These are phyloP conservation scores for thale cress (Arabidopsis thaliana) DNA, from an alignment of 345 rosid species.

Conservation along the genomic window TAIR10.1 NC_003070.9:30333001-30333500, in stretches of 20 bases:
- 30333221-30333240: conserved; percentile 20
- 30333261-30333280: background rate
- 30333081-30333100: conserved; percentile 66
- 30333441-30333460: background rate
- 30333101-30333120: conserved; percentile 53
- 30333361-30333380: background rate
- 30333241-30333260: conserved; percentile 20
- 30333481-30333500: background rate
- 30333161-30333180: conserved; percentile 25
- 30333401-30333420: background rate
- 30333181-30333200: background rate
- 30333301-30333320: conserved; percentile 4
- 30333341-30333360: background rate
- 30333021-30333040: conserved; percentile 48
- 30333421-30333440: background rate
- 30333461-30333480: background rate
- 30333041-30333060: conserved; percentile 75
- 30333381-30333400: background rate
- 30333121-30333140: conserved; percentile 46
- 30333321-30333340: background rate
- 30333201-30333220: conserved; percentile 27
- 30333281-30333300: background rate
- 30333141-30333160: conserved; percentile 38
- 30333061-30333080: conserved; percentile 70
- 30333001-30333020: conserved; percentile 50